Evolutionary conservation across 2,329 filamentous ascomycete genomes (phyloP), one percentile per base, ranked within the genome.

Genomic region (Alternaria angustiovoidea): DNA sequence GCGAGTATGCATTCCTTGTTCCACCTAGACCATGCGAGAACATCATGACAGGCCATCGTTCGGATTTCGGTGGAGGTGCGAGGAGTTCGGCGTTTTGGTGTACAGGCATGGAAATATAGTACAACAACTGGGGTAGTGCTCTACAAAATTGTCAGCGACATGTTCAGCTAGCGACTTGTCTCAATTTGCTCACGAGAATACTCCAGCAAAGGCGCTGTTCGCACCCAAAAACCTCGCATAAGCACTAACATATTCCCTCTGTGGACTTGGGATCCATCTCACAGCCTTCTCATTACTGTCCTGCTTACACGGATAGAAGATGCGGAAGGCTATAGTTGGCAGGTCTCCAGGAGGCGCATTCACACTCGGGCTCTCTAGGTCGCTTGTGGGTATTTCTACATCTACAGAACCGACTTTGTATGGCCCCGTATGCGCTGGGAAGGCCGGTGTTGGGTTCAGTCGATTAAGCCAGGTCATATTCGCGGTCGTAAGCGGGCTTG

Each of bases 21-120:
- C 93, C 93, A 38, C 91, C 93, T 1, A 96, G 83, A 1, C 93
- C 93, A 74, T 96, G 93, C 1, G 92, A 95, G 79, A 96, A 96
- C 63, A 96, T 83, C 81, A 93, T 88, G 0, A 92, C 90, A 0
- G 93, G 92, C 90, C 91, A 95, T 80, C 87, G 82, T 57, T 83
- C 80, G 59, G 59, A 87, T 72, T 59, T 81, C 61, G 73, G 81
- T 2, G 78, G 75, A 22, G 81, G 76, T 32, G 79, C 73, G 38
- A 88, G 84, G 7, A 94, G 78, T 6, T 84, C 82, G 11, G 91
- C 91, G 74, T 93, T 91, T 67, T 91, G 89, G 66, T 88, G 83
- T 26, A 87, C 90, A 6, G 91, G 91, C 26, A 94, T 89, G 2
- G 88, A 85, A 47, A 91, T 87, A 74, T 90, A 92, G 75, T 92